A percentile compares a stretch with the other conserved stretches of the same genome.
Evolutionary conservation across 2,329 filamentous ascomycete species (phyloP).

Genomic region (Alternaria gansuensis): DNA sequence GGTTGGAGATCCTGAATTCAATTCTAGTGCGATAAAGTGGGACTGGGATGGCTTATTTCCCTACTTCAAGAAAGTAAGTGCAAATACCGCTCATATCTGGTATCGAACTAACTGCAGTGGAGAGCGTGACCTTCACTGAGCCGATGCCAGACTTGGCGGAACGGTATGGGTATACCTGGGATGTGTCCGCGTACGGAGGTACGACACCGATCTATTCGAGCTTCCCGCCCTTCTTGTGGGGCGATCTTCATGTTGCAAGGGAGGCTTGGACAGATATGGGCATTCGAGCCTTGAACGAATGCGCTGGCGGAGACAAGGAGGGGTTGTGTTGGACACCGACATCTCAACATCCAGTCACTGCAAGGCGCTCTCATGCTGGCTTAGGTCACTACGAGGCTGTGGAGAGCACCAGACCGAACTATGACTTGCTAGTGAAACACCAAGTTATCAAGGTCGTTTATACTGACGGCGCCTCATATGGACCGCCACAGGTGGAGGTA

Average conservation of each 20-base stretch:
- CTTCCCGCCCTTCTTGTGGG: constrained; percentile 18
- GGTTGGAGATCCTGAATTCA: constrained; percentile 13
- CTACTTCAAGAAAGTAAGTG: constrained; percentile 26
- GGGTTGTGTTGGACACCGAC: constrained; percentile 18
- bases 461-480: constrained; percentile 3
- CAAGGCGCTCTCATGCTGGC: constrained; percentile 19
- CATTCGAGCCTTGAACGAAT: constrained; percentile 8
- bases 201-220: constrained; percentile 15
- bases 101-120: neutral
- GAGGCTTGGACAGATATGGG: constrained; percentile 18
- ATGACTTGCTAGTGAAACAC: constrained; percentile 18
- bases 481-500: constrained; percentile 42
- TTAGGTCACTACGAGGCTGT: constrained; percentile 22
- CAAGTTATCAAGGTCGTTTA: constrained; percentile 17
- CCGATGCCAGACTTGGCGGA: neutral
- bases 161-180: constrained; percentile 20
- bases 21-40: constrained; percentile 16
- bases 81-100: neutral
- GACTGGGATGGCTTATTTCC: constrained; percentile 27
- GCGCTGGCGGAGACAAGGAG: constrained; percentile 15
- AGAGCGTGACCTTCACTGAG: constrained; percentile 21
- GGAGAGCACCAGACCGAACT: constrained; percentile 15
- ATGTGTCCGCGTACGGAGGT: constrained; percentile 13
- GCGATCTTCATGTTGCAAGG: constrained; percentile 6
- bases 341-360: constrained; percentile 17